Conservation (phyloP, 192 early-diverging fungal genomes). For the Coemansia aciculifera region DNA sequence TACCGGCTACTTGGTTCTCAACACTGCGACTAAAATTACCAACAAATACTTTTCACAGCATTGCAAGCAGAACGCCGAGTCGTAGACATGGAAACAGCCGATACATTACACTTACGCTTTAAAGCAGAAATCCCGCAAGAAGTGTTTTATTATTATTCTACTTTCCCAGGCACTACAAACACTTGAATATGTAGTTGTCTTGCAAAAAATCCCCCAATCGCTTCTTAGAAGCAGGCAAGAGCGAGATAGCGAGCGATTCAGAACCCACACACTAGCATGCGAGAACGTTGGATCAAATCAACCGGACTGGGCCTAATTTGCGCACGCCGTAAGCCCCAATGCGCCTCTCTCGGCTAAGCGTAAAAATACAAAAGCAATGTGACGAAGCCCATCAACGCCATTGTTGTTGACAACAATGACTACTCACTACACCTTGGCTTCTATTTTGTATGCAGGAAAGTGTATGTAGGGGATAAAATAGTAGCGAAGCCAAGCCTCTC, state of each 20-base stretch:
- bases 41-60: not conserved
- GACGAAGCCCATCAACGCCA: not conserved
- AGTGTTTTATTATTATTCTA: too few relatives aligned
- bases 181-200: too few relatives aligned
- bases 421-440: conserved; percentile 4
- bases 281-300: not conserved
- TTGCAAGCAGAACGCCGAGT: too few relatives aligned
- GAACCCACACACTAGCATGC: not conserved
- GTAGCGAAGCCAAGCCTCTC: not conserved
- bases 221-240: not conserved
- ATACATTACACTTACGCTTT: too few relatives aligned
- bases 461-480: not conserved
- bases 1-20: not conserved
- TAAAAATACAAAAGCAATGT: not conserved
- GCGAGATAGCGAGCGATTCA: not conserved
- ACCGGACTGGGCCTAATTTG: not conserved
- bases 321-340: not conserved
- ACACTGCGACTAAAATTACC: not conserved
- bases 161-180: too few relatives aligned
- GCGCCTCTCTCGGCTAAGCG: not conserved
- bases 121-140: too few relatives aligned
- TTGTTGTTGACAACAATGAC: not conserved
- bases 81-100: too few relatives aligned
- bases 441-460: not conserved
- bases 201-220: too few relatives aligned